phyloP scores from a whole-genome alignment of 345 rosid species.

The Brassica nigra region DNA sequence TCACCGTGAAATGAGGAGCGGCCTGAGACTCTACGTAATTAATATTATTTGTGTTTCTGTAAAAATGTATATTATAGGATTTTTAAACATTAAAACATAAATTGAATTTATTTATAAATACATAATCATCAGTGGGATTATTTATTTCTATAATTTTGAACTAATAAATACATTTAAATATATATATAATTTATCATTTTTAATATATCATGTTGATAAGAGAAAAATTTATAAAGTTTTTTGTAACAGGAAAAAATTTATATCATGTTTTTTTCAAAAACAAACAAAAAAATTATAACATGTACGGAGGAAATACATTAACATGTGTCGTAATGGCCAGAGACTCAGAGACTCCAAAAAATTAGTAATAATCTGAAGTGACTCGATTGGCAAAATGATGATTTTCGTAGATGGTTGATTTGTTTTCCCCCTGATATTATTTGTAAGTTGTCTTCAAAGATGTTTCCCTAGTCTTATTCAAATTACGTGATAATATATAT shows the following conservation, averaged over 20 bases:
- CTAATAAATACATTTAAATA: not conserved
- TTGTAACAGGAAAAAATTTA: too few relatives aligned
- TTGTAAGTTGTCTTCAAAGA: not conserved
- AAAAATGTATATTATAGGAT: too few relatives aligned
- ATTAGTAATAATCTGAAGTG: not conserved
- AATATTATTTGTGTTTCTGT: not conserved
- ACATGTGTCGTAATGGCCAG: not conserved
- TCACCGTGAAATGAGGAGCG: slow-evolving; percentile 16
- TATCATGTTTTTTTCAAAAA: too few relatives aligned
- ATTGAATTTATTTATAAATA: too few relatives aligned
- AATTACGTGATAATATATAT: too few relatives aligned
- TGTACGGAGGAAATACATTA: not conserved
- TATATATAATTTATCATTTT: too few relatives aligned
- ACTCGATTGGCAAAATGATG: not conserved
- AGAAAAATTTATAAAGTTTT: too few relatives aligned
- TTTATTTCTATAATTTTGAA: not conserved
- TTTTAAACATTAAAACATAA: too few relatives aligned
- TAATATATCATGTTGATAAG: too few relatives aligned
- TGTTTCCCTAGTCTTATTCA: not conserved
- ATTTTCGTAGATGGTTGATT: not conserved
- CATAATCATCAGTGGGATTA: not conserved
- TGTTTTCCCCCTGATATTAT: not conserved
- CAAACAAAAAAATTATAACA: too few relatives aligned
- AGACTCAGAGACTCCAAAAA: not conserved
- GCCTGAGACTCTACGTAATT: not conserved